Percentiles rank a stretch among this genome's conserved stretches.
Conservation (phyloP, 2,329 filamentous ascomycete genomes). For the Gyromitra esculenta region DNA sequence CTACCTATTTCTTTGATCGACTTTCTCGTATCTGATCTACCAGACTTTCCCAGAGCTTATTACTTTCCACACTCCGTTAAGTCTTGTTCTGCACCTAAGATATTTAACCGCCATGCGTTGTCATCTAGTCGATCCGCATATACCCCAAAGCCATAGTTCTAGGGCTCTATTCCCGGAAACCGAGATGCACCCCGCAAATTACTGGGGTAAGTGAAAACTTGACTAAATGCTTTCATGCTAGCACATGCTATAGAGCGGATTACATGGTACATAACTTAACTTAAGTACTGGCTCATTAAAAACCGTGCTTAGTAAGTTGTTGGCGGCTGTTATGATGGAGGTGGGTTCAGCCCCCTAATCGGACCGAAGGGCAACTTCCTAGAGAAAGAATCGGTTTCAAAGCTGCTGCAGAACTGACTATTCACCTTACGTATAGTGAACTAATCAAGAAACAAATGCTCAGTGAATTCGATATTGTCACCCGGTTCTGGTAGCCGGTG, state of each 20-base stretch:
- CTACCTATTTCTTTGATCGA: constrained; percentile 8
- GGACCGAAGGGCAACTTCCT: constrained; percentile 14
- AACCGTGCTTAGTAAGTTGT: background rate
- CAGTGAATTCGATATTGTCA: background rate
- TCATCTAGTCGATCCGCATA: constrained; percentile 21
- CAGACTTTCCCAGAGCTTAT: constrained; percentile 3
- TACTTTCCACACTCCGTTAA: background rate
- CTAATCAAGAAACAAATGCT: constrained; percentile 1
- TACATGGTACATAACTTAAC: constrained; percentile 12
- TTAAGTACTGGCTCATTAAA: constrained; percentile 23
- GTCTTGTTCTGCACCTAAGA: background rate
- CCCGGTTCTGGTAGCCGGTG: constrained; percentile 8
- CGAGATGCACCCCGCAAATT: constrained; percentile 43
- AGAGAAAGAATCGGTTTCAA: background rate
- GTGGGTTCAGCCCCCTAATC: background rate
- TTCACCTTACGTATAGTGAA: constrained; percentile 5
- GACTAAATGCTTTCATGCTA: constrained; percentile 10
- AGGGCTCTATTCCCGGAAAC: constrained; percentile 29
- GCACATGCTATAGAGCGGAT: constrained; percentile 5
- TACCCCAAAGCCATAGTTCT: constrained; percentile 3
- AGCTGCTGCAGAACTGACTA: background rate
- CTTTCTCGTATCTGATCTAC: constrained; percentile 11
- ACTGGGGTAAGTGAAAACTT: constrained; percentile 29
- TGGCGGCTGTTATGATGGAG: background rate
- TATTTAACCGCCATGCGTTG: constrained; percentile 11